These are phyloP conservation scores for Cordyceps tenuipes DNA, from an alignment of 2,329 filamentous ascomycete genomes.

Conservation along the genomic window DNA sequence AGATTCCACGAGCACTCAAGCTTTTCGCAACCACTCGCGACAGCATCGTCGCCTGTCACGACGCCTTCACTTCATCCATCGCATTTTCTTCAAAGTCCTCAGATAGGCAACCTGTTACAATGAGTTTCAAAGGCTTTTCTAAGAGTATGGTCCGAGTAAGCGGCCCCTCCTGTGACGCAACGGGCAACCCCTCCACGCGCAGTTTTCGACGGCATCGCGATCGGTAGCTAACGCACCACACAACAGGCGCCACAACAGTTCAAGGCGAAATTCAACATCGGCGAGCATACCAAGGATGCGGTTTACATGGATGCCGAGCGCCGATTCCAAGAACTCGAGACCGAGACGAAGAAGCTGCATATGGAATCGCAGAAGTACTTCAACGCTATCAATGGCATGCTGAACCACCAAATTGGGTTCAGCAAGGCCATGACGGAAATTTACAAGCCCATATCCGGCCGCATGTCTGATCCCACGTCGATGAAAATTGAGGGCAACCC, in stretches of 20 bases:
- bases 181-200: constrained; percentile 9
- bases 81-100: not conserved
- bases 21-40: constrained; percentile 10
- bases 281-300: constrained; percentile 88
- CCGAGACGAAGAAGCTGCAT: constrained; percentile 91
- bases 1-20: not conserved
- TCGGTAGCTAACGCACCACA: not conserved
- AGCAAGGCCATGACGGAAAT: constrained; percentile 92
- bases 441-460: constrained; percentile 95
- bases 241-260: constrained; percentile 76
- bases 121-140: constrained; percentile 96
- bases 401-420: constrained; percentile 95
- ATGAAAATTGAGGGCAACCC: constrained; percentile 76
- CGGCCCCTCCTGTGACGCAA: constrained; percentile 16
- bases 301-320: constrained; percentile 93
- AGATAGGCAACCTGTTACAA: constrained; percentile 30
- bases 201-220: not conserved
- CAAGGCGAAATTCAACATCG: constrained; percentile 88
- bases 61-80: not conserved
- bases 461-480: constrained; percentile 85
- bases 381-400: constrained; percentile 95
- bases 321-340: constrained; percentile 88
- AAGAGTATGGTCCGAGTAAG: constrained; percentile 81
- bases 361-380: constrained; percentile 98
- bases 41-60: constrained; percentile 10